Evolutionary conservation across 2,329 filamentous ascomycete genomes (phyloP).

Genomic region (Aspergillus ustus): DNA sequence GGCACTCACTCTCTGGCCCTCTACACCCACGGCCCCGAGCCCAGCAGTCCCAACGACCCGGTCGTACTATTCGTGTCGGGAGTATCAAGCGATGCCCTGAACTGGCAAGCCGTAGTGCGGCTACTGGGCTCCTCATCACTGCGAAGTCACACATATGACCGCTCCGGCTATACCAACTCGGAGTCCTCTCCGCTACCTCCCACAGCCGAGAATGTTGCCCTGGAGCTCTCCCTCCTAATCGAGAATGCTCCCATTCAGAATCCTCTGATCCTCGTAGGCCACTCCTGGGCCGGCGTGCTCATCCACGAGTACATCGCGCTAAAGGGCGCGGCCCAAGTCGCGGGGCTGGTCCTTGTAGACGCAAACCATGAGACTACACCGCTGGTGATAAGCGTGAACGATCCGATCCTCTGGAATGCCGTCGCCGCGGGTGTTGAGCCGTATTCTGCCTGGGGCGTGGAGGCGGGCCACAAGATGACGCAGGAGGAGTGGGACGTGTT

Average conservation of each 20-base stretch:
- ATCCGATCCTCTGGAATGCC: conserved; percentile 16
- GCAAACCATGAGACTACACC: conserved; percentile 24
- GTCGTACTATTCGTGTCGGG: conserved; percentile 21
- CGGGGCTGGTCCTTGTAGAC: conserved; percentile 24
- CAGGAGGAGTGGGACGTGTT: conserved; percentile 21
- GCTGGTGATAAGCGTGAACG: conserved; percentile 19
- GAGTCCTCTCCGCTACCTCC: conserved; percentile 16
- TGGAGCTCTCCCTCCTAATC: conserved; percentile 18
- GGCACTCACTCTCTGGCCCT: conserved; percentile 21
- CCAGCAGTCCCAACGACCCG: conserved; percentile 12
- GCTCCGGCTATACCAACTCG: conserved; percentile 21
- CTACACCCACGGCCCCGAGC: conserved; percentile 22
- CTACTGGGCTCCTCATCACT: conserved; percentile 7
- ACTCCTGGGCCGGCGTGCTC: conserved; percentile 25
- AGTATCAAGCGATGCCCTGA: conserved; percentile 19
- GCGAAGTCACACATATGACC: conserved; percentile 23
- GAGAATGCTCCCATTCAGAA: conserved; percentile 12
- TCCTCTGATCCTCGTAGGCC: conserved; percentile 22
- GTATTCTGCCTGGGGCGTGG: conserved; percentile 24
- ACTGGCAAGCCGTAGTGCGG: conserved; percentile 22
- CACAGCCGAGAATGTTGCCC: conserved; percentile 19
- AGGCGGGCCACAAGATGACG: conserved; percentile 10
- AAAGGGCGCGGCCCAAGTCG: conserved; percentile 15
- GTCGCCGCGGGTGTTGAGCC: conserved; percentile 22
- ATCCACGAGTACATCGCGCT: conserved; percentile 23